A percentile compares a stretch with the other conserved stretches of the same genome.
These are phyloP conservation scores for Starmerella sp. DNA, from an alignment of 805 yeast species.

Conservation along the genomic window DNA sequence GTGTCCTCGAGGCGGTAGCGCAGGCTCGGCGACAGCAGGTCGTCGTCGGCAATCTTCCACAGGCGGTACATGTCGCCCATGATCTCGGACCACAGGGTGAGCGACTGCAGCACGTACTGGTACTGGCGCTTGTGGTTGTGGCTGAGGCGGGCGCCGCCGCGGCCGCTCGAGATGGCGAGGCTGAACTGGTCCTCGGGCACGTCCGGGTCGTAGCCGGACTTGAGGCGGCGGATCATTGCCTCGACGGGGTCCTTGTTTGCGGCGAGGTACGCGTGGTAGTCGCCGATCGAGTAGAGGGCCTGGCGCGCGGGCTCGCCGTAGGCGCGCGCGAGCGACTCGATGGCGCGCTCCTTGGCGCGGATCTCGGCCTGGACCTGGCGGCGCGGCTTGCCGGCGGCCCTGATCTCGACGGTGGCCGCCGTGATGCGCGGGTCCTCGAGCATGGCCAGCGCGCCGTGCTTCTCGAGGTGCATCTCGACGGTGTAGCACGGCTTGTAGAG, in stretches of 20 bases:
- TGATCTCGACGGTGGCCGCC: slow-evolving; percentile 57
- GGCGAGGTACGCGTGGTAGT: slow-evolving; percentile 59
- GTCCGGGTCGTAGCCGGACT: slow-evolving; percentile 34
- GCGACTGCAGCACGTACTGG: slow-evolving; percentile 63
- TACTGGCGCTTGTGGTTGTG: slow-evolving; percentile 65
- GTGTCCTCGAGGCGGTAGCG: slow-evolving; percentile 53
- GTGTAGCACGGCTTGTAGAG: slow-evolving; percentile 62
- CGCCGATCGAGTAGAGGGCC: slow-evolving; percentile 66
- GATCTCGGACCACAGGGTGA: slow-evolving; percentile 63
- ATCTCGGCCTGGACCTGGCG: slow-evolving; percentile 46
- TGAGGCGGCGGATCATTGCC: slow-evolving; percentile 46
- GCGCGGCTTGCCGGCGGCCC: slow-evolving; percentile 48
- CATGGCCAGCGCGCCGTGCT: slow-evolving; percentile 33
- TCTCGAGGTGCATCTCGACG: slow-evolving; percentile 38
- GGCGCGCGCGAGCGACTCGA: slow-evolving; percentile 44
- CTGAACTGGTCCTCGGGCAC: slow-evolving; percentile 27
- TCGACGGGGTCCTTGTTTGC: slow-evolving; percentile 58
- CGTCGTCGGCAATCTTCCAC: slow-evolving; percentile 70
- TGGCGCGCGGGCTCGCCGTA: slow-evolving; percentile 41
- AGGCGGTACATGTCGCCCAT: slow-evolving; percentile 67
- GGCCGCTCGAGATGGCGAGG: slow-evolving; percentile 55
- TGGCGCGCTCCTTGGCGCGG: slow-evolving; percentile 55
- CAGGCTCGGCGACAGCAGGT: slow-evolving; percentile 41
- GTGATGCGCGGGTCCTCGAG: slow-evolving; percentile 49
- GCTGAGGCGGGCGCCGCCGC: slow-evolving; percentile 57